Percentiles rank a stretch among this genome's conserved stretches.
Evolutionary conservation across 2,329 filamentous ascomycete genomes (phyloP).

Genomic region (Arachnopeziza araneosa): DNA sequence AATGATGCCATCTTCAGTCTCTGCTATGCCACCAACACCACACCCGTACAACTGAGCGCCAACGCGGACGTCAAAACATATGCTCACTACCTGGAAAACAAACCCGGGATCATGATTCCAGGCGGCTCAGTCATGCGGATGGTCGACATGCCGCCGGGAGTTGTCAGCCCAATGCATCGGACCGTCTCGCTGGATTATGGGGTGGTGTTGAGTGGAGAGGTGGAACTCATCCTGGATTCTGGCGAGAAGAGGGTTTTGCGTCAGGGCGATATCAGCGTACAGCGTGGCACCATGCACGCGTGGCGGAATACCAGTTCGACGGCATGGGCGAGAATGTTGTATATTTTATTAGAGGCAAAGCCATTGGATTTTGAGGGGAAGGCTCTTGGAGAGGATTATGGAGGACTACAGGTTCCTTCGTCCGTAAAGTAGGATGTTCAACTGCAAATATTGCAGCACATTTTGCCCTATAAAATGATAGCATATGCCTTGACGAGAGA

Average conservation of each 20-base stretch:
- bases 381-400: not conserved
- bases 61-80: constrained; percentile 15
- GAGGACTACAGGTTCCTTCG: too few relatives aligned
- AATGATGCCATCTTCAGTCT: constrained; percentile 18
- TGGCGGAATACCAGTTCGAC: constrained; percentile 23
- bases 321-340: constrained; percentile 23
- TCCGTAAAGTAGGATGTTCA: too few relatives aligned
- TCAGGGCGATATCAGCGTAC: constrained; percentile 19
- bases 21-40: constrained; percentile 19
- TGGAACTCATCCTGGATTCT: constrained; percentile 22
- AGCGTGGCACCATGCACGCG: constrained; percentile 25
- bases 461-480: too few relatives aligned
- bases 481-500: too few relatives aligned
- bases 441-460: too few relatives aligned
- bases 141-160: constrained; percentile 22
- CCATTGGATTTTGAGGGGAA: not conserved
- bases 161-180: constrained; percentile 22
- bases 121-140: constrained; percentile 19
- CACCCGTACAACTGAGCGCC: constrained; percentile 14
- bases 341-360: constrained; percentile 10
- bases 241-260: constrained; percentile 18
- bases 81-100: constrained; percentile 10
- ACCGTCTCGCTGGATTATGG: constrained; percentile 25
- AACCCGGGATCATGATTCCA: constrained; percentile 19
- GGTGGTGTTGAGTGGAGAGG: constrained; percentile 22